phyloP scores from a whole-genome alignment of 23 red algal species.

The Cyanidium caldarium region DNA sequence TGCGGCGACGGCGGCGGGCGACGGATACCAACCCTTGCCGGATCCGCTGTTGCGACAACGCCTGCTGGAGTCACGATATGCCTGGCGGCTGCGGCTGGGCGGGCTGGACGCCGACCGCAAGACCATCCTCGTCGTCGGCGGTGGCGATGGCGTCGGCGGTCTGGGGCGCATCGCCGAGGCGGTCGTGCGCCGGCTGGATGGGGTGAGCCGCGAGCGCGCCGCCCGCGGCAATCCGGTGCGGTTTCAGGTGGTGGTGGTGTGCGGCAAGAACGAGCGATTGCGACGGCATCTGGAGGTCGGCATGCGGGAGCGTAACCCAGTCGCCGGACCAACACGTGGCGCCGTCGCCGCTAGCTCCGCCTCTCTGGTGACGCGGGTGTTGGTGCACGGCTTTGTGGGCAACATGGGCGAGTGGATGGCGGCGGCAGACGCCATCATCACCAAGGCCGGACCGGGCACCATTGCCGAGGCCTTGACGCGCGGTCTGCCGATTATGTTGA shows the following conservation, averaged over 20 bases:
- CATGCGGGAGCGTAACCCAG: slow-evolving; percentile 8
- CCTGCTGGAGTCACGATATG: not conserved
- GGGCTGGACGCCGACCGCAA: slow-evolving; percentile 21
- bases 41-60: not conserved
- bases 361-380: not conserved
- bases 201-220: slow-evolving; percentile 8
- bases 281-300: slow-evolving; percentile 15
- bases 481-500: slow-evolving; percentile 73
- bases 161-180: slow-evolving; percentile 40
- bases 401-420: slow-evolving; percentile 96
- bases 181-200: slow-evolving; percentile 32
- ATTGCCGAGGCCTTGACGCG: slow-evolving; percentile 89
- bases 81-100: not conserved
- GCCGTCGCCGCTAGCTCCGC: not conserved
- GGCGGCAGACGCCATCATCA: slow-evolving; percentile 60
- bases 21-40: not conserved
- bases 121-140: slow-evolving; percentile 69
- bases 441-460: slow-evolving; percentile 90
- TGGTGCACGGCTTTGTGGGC: slow-evolving; percentile 65
- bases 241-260: slow-evolving; percentile 75
- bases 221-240: not conserved
- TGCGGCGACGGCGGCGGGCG: not conserved
- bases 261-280: slow-evolving; percentile 62
- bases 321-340: too few relatives aligned
- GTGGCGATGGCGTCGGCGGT: slow-evolving; percentile 81